Conservation (phyloP, 805 yeast genomes). For the Teunomyces lycoperdinae region DNA sequence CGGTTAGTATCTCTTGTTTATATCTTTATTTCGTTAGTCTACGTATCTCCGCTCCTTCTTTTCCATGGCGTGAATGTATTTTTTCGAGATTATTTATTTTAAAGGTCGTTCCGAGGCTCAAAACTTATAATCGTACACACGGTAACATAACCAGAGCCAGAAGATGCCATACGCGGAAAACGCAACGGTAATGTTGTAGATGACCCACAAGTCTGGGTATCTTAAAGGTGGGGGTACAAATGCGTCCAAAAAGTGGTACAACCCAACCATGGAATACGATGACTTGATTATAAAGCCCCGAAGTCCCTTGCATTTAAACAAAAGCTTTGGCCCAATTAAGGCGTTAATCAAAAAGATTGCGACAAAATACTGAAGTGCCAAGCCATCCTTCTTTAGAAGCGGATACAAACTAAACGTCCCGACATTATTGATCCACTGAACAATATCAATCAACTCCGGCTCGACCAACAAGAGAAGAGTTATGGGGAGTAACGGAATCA, state of each 20-base stretch:
- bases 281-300: slow-evolving; percentile 25
- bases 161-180: slow-evolving; percentile 72
- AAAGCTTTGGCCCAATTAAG: slow-evolving; percentile 52
- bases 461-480: slow-evolving; percentile 60
- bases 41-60: no score
- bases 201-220: slow-evolving; percentile 85
- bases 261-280: slow-evolving; percentile 43
- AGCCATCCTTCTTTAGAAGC: slow-evolving; percentile 69
- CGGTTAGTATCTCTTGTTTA: no score
- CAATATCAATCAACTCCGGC: slow-evolving; percentile 62
- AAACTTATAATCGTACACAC: slow-evolving; percentile 15
- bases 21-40: no score
- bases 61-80: no score
- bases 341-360: slow-evolving; percentile 68
- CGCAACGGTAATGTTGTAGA: slow-evolving; percentile 69
- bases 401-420: slow-evolving; percentile 90
- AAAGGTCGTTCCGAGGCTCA: no score
- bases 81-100: no score
- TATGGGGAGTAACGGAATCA: slow-evolving; percentile 84
- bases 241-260: slow-evolving; percentile 54
- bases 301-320: slow-evolving; percentile 15
- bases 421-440: slow-evolving; percentile 84
- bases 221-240: slow-evolving; percentile 48
- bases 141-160: slow-evolving; percentile 80
- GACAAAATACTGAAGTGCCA: slow-evolving; percentile 68